Conservation (phyloP, 371 early-diverging fungal species). For the Mucor mucedo region DNA sequence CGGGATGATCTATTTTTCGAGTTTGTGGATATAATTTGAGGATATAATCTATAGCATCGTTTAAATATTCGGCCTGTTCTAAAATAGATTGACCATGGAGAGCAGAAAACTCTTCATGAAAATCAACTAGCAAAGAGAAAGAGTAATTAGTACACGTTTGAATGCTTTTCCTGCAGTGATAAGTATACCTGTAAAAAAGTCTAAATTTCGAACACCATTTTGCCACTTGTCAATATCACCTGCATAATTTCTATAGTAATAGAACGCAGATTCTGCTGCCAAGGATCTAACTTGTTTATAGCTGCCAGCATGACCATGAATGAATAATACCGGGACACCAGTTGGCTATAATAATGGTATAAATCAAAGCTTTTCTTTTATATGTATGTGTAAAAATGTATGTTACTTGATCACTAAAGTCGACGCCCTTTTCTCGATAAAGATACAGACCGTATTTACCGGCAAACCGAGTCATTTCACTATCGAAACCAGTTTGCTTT, state of each 20-base stretch:
- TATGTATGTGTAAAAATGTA: background rate
- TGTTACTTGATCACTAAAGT: slow-evolving; percentile 49
- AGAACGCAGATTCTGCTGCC: slow-evolving; percentile 71
- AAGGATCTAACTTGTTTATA: slow-evolving; percentile 88
- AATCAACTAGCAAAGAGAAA: slow-evolving; percentile 64
- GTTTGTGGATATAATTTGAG: slow-evolving; percentile 69
- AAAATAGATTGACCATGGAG: slow-evolving; percentile 78
- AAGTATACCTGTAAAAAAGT: slow-evolving; percentile 81
- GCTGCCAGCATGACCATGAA: slow-evolving; percentile 96
- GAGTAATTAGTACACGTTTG: too few species aligned
- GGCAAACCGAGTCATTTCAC: slow-evolving; percentile 69
- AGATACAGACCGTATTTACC: slow-evolving; percentile 81
- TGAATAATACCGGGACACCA: slow-evolving; percentile 89
- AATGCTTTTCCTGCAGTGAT: too few species aligned
- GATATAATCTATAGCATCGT: slow-evolving; percentile 87
- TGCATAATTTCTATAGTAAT: slow-evolving; percentile 56
- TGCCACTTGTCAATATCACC: slow-evolving; percentile 36
- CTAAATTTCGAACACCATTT: slow-evolving; percentile 61
- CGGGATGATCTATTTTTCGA: slow-evolving; percentile 26
- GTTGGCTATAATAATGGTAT: slow-evolving; percentile 40
- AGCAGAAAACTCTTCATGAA: slow-evolving; percentile 93
- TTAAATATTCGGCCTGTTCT: slow-evolving; percentile 87
- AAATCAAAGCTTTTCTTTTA: background rate
- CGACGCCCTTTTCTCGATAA: slow-evolving; percentile 78
- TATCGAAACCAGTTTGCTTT: slow-evolving; percentile 65